Conservation (phyloP, 331 rosid genomes). For the Pyracantha coccinea region DNA sequence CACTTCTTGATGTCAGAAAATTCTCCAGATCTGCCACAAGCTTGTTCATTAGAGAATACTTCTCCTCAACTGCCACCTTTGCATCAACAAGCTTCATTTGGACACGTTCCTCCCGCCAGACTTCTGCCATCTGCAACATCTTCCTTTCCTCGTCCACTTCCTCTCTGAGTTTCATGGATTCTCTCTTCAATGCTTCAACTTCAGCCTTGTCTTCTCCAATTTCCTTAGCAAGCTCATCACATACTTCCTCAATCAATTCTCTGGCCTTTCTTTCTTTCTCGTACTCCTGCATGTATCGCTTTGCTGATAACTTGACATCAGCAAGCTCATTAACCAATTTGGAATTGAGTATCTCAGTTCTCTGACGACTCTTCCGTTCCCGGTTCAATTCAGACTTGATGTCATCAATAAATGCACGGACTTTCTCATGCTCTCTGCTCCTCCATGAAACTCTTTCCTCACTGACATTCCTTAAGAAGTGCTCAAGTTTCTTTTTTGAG, state of each 20-base stretch:
- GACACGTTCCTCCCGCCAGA: slow-evolving; percentile 95
- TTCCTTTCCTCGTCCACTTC: slow-evolving; percentile 77
- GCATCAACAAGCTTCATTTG: slow-evolving; percentile 87
- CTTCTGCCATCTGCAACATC: slow-evolving; percentile 89
- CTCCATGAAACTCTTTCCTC: slow-evolving; percentile 77
- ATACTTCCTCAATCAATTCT: slow-evolving; percentile 71
- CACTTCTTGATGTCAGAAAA: slow-evolving; percentile 39
- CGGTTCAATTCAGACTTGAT: slow-evolving; percentile 52
- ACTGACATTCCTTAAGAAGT: slow-evolving; percentile 60
- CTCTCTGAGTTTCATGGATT: slow-evolving; percentile 52
- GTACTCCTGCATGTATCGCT: slow-evolving; percentile 62
- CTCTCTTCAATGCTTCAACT: slow-evolving; percentile 41
- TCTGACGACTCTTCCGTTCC: slow-evolving; percentile 71
- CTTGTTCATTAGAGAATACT: slow-evolving; percentile 71
- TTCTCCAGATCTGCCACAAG: slow-evolving; percentile 64
- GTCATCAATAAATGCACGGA: slow-evolving; percentile 69
- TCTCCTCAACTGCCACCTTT: slow-evolving; percentile 75
- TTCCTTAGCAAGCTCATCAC: slow-evolving; percentile 91
- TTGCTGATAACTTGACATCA: slow-evolving; percentile 59
- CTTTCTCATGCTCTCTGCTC: slow-evolving; percentile 83
- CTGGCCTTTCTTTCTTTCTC: slow-evolving; percentile 77
- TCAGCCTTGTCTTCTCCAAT: slow-evolving; percentile 64
- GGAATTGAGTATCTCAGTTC: slow-evolving; percentile 65
- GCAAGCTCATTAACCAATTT: slow-evolving; percentile 78
- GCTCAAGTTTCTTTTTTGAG: slow-evolving; percentile 78